Evolutionary conservation across 2,329 filamentous ascomycete genomes (phyloP).

Genomic region (Aspergillus sp.): DNA sequence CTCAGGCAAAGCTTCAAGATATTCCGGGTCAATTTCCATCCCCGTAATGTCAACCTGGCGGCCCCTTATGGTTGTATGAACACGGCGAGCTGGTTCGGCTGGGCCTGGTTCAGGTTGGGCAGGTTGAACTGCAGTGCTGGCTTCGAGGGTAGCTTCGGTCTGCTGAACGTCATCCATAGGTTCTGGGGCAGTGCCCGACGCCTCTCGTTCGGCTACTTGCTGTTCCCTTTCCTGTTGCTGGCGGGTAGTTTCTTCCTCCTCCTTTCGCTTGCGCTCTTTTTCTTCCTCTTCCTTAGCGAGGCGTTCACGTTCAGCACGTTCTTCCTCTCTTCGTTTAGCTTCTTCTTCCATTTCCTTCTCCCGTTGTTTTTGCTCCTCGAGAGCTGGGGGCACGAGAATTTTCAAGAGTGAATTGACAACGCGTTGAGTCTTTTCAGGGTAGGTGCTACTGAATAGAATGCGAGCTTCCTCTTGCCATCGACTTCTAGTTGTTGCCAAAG

Average conservation of each 20-base stretch:
- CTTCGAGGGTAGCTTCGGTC: conserved; percentile 37
- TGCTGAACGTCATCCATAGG: conserved; percentile 78
- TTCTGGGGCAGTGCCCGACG: conserved; percentile 45
- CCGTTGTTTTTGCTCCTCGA: conserved; percentile 73
- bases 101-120: conserved; percentile 47
- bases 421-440: conserved; percentile 67
- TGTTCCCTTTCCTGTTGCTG: conserved; percentile 62
- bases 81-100: conserved; percentile 55
- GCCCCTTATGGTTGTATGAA: conserved; percentile 81
- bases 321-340: conserved; percentile 59
- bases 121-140: conserved; percentile 27
- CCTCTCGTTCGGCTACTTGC: conserved; percentile 56
- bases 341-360: conserved; percentile 60
- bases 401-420: conserved; percentile 70
- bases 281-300: conserved; percentile 69
- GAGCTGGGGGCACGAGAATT: conserved; percentile 76
- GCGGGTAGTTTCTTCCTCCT: conserved; percentile 67
- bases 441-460: conserved; percentile 72
- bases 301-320: conserved; percentile 60
- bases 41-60: conserved; percentile 90
- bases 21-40: conserved; percentile 90
- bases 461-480: conserved; percentile 90
- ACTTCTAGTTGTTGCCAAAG: conserved; percentile 66
- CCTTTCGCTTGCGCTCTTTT: conserved; percentile 61
- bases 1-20: conserved; percentile 94